Percentiles rank a stretch among this genome's conserved stretches.
Conservation (phyloP, 352 stramenopile genomes). For the Pilasporangium apinafurcum region DNA sequence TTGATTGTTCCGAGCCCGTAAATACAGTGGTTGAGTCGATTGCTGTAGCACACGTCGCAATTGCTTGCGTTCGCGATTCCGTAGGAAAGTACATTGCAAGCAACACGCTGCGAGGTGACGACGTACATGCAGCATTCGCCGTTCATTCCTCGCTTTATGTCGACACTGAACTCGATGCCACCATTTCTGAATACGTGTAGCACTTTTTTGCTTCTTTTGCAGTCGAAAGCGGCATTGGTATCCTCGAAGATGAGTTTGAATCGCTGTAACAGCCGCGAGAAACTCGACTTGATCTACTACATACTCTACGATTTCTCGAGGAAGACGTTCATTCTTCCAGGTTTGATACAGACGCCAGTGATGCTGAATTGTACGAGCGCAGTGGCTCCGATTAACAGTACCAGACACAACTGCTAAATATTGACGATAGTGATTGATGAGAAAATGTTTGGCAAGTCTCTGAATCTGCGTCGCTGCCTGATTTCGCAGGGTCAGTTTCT, state of each 20-base stretch:
- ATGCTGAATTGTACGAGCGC: slow-evolving; percentile 18
- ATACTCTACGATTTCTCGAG: slow-evolving; percentile 6
- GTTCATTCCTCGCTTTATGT: slow-evolving; percentile 9
- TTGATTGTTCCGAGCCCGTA: slow-evolving; percentile 21
- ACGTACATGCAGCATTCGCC: slow-evolving; percentile 14
- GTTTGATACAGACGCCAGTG: slow-evolving; percentile 20
- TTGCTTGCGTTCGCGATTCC: slow-evolving; percentile 17
- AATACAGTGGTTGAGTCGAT: slow-evolving; percentile 39
- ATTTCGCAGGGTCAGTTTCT: neutral
- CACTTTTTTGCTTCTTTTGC: slow-evolving; percentile 13
- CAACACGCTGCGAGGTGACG: slow-evolving; percentile 32
- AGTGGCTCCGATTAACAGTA: neutral
- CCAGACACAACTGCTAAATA: neutral
- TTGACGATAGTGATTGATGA: too few species aligned
- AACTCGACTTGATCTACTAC: slow-evolving; percentile 49
- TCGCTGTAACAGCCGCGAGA: slow-evolving; percentile 22
- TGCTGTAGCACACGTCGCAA: slow-evolving; percentile 18
- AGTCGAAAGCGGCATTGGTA: slow-evolving; percentile 37
- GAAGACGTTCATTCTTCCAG: slow-evolving; percentile 19
- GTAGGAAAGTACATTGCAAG: slow-evolving; percentile 41
- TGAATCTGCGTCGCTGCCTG: slow-evolving; percentile 11
- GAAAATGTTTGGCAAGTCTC: slow-evolving; percentile 5
- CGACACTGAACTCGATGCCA: slow-evolving; percentile 18
- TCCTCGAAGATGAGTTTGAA: slow-evolving; percentile 31
- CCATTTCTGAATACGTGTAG: slow-evolving; percentile 23